Conservation (phyloP, 768 basidiomycete species). For the Trametes punicea region DNA sequence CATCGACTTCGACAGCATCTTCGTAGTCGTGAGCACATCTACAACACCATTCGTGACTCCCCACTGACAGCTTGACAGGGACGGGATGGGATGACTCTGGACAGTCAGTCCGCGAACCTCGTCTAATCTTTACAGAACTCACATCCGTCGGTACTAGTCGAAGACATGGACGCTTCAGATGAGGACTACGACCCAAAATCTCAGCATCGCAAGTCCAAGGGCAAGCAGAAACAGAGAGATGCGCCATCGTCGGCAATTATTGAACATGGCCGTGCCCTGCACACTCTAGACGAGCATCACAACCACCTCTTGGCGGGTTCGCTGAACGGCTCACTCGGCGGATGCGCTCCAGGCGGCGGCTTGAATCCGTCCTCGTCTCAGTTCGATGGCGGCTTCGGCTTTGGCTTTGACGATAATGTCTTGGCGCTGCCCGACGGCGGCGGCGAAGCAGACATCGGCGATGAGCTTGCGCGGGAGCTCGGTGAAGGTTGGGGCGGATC, state of each 20-base stretch:
- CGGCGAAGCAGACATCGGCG: slow-evolving; percentile 61
- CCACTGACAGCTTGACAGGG: neutral
- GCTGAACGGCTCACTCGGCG: slow-evolving; percentile 58
- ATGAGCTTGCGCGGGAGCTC: slow-evolving; percentile 72
- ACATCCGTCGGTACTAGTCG: neutral
- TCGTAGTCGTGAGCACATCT: slow-evolving; percentile 42
- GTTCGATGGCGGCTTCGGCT: slow-evolving; percentile 34
- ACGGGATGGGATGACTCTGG: neutral
- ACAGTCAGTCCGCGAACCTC: neutral
- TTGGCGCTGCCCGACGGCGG: slow-evolving; percentile 51
- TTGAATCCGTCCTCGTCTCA: slow-evolving; percentile 55
- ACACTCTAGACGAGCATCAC: slow-evolving; percentile 71
- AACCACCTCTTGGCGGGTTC: slow-evolving; percentile 65
- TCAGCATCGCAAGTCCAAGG: slow-evolving; percentile 19
- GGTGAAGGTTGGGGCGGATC: slow-evolving; percentile 63
- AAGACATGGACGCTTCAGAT: slow-evolving; percentile 37
- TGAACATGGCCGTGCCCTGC: slow-evolving; percentile 24
- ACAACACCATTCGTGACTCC: no score
- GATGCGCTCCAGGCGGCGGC: slow-evolving; percentile 29
- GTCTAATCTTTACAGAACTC: no score
- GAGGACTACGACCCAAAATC: slow-evolving; percentile 48
- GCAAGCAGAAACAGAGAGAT: slow-evolving; percentile 27
- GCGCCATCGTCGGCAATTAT: slow-evolving; percentile 26
- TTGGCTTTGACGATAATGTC: slow-evolving; percentile 47
- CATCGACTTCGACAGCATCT: slow-evolving; percentile 63